Evolutionary conservation across 345 rosid species (phyloP), one percentile per base, ranked within the genome.

Genomic region (Fremontodendron californicum): DNA sequence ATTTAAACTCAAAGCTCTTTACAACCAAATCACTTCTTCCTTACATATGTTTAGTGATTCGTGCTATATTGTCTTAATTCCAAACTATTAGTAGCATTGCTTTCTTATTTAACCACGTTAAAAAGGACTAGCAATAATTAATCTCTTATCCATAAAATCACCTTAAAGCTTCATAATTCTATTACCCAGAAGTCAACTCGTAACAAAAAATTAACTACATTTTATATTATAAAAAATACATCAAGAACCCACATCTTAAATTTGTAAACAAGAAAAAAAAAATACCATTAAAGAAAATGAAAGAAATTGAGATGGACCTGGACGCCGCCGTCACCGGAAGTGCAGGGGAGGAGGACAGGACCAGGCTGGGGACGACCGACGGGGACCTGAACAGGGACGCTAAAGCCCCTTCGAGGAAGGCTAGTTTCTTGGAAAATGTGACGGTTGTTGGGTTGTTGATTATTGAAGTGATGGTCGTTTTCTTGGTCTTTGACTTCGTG

Each of bases 271-370:
- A 25, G 74, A 48, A 48, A 45, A 37, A 54, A n/a, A 1, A 19
- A 5, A 1, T 40, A 6, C 12, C 35, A 21, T n/a, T 8, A 21
- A n/a, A 39, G 18, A 33, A 66, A 40, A 23, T 33, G 54, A 35
- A 31, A 75, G 21, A 67, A 49, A 46, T 27, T 58, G 76, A 63
- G 58, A 33, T 51, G 31, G 40, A 96, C 99, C 98, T 96, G 99
- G 57, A 96, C 87, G 82, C 97, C 99, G 78, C 99, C 99, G 21
- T 92, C 94, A 55, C 88, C 87, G 74, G 97, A 82, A 23, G 74
- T 74, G 75, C 89, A 93, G 40, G 94, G 93, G 68, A 87, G 81
- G 73, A 96, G 80, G 54, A 93, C 67, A 1, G 97, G 96, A 31
- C 87, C 92, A 42, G 71, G 84, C 39, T 81, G 84, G 23, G 91